Conservation (phyloP, 2,329 filamentous ascomycete species). For the Sporothrix luriei region DNA sequence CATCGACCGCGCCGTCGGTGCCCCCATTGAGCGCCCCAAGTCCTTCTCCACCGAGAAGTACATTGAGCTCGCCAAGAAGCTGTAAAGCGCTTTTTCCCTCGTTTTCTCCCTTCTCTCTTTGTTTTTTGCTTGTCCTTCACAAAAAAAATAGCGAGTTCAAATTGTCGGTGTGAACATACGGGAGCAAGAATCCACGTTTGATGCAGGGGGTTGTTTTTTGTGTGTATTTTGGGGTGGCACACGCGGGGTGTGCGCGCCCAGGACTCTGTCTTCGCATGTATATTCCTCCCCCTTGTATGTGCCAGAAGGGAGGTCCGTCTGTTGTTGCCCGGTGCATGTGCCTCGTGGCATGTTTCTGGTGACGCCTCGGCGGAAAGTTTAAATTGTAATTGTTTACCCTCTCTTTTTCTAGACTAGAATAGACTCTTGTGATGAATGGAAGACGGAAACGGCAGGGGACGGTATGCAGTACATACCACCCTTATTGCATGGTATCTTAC, state of each 20-base stretch:
- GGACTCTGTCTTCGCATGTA: not conserved
- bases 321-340: slow-evolving; percentile 1
- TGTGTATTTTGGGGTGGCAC: slow-evolving; percentile 1
- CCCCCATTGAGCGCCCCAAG: slow-evolving; percentile 98
- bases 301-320: slow-evolving; percentile 11
- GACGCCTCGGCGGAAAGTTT: not conserved
- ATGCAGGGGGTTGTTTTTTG: slow-evolving; percentile 11
- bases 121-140: not conserved
- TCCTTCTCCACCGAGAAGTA: slow-evolving; percentile 97
- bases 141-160: slow-evolving; percentile 9
- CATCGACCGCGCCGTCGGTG: slow-evolving; percentile 96
- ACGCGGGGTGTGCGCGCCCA: not conserved
- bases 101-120: too few species aligned
- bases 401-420: slow-evolving; percentile 1
- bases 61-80: slow-evolving; percentile 88
- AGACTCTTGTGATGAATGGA: slow-evolving; percentile 8
- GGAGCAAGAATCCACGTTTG: slow-evolving; percentile 8
- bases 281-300: not conserved
- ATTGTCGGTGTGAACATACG: slow-evolving; percentile 5
- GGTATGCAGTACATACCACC: slow-evolving; percentile 10
- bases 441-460: not conserved
- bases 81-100: slow-evolving; percentile 74
- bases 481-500: slow-evolving; percentile 6
- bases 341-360: not conserved
- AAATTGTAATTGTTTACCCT: not conserved